Evolutionary conservation across 2,329 filamentous ascomycete species (phyloP).

Genomic region (Zasmidium angulare): DNA sequence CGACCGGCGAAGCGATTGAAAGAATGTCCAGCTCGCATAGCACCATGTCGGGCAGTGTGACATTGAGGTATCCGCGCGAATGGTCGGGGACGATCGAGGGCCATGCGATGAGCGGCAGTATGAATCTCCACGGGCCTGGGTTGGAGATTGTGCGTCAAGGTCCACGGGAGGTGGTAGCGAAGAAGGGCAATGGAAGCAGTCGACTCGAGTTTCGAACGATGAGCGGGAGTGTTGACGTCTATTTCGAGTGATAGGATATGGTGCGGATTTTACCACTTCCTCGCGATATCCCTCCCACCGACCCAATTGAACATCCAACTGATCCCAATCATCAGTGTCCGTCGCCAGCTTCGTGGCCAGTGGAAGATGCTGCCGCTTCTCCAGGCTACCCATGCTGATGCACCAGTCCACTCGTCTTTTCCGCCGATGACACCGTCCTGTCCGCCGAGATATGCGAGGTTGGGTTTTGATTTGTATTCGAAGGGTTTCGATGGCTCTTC

Average conservation of each 20-base stretch:
- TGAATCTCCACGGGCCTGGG: neutral
- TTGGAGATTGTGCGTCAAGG: neutral
- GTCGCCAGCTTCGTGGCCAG: conserved; percentile 33
- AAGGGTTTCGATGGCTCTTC: conserved; percentile 29
- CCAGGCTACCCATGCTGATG: conserved; percentile 47
- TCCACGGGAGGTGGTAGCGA: neutral
- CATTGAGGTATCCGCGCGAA: neutral
- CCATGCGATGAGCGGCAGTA: neutral
- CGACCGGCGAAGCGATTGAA: neutral
- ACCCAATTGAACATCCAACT: conserved; percentile 33
- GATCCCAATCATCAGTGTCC: conserved; percentile 33
- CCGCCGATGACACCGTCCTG: conserved; percentile 45
- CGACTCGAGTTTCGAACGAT: neutral
- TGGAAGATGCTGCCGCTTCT: conserved; percentile 35
- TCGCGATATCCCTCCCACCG: conserved; percentile 33
- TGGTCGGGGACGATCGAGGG: neutral
- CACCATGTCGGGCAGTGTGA: neutral
- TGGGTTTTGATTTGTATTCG: conserved; percentile 39
- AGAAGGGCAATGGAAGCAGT: neutral
- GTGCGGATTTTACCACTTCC: conserved; percentile 26
- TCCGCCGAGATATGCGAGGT: conserved; percentile 44
- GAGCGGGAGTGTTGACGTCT: neutral
- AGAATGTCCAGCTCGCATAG: neutral
- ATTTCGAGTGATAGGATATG: neutral
- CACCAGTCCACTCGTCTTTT: conserved; percentile 41